phyloP scores from a whole-genome alignment of 2,329 filamentous ascomycete genomes.

The Diaporthe caulivora region DNA sequence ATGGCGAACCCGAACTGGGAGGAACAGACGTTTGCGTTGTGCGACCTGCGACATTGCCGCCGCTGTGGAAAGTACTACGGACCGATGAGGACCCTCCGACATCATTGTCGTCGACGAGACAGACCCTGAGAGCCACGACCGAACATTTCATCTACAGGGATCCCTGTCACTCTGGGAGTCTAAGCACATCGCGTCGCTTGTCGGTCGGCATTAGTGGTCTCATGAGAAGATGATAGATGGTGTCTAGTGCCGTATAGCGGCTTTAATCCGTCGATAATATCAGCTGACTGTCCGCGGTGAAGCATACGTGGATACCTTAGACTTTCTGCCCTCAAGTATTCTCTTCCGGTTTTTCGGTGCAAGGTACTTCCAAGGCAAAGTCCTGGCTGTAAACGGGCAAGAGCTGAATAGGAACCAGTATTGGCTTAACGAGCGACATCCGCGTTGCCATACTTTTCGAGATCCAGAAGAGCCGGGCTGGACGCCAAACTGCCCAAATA shows the following conservation, averaged over 20 bases:
- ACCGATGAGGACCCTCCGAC: slow-evolving; percentile 3
- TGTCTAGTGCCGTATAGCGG: background rate
- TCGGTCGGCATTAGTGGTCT: background rate
- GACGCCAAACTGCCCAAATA: background rate
- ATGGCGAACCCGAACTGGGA: slow-evolving; percentile 18
- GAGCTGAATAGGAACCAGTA: background rate
- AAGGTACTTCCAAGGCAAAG: background rate
- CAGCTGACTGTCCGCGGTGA: too few relatives aligned
- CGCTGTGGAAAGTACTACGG: slow-evolving; percentile 8
- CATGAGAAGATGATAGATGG: too few relatives aligned
- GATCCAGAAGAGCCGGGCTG: too few relatives aligned
- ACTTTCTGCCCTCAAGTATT: background rate
- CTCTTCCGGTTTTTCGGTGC: background rate
- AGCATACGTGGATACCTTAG: too few relatives aligned
- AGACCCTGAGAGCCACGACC: background rate
- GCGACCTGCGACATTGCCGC: slow-evolving; percentile 2
- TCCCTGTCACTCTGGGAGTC: background rate
- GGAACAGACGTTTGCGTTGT: slow-evolving; percentile 21
- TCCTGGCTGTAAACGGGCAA: background rate
- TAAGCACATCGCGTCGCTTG: background rate
- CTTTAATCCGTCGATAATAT: too few relatives aligned
- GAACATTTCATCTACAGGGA: background rate
- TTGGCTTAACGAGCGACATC: too few relatives aligned
- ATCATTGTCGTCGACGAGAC: background rate
- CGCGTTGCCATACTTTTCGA: background rate